Evolutionary conservation across 805 yeast genomes (phyloP).

Genomic region (Saccharomyces mikatae): DNA sequence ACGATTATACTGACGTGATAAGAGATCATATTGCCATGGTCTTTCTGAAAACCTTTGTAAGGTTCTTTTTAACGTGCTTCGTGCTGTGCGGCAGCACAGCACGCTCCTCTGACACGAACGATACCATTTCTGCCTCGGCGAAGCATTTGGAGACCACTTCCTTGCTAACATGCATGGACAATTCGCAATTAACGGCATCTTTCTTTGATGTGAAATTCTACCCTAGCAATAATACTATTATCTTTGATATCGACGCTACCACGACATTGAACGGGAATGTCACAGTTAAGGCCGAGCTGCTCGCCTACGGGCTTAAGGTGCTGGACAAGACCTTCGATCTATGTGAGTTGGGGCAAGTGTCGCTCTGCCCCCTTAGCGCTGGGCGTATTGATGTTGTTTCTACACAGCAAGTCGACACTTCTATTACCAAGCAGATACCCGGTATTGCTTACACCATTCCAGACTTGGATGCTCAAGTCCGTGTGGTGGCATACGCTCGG

Average conservation of each 20-base stretch:
- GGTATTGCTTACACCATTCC: conserved; percentile 84
- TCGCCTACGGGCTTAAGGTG: conserved; percentile 73
- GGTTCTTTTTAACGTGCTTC: neutral
- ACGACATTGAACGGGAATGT: conserved; percentile 72
- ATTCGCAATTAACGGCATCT: conserved; percentile 80
- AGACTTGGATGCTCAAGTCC: conserved; percentile 86
- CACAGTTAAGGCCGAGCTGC: conserved; percentile 53
- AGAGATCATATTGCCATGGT: neutral
- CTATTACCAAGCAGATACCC: conserved; percentile 53
- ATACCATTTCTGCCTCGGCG: neutral
- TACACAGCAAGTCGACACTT: conserved; percentile 35
- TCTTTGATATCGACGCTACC: conserved; percentile 64
- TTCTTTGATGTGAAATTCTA: conserved; percentile 67
- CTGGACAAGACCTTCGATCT: conserved; percentile 48
- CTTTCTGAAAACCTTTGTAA: neutral
- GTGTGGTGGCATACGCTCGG: conserved; percentile 54
- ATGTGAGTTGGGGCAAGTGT: conserved; percentile 51
- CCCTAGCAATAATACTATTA: conserved; percentile 56
- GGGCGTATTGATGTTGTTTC: conserved; percentile 76
- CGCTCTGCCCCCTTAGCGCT: conserved; percentile 75
- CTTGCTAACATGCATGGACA: conserved; percentile 82
- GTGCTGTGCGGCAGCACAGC: neutral
- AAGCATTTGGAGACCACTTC: conserved; percentile 48
- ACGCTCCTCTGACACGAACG: conserved; percentile 1
- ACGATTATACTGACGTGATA: neutral